These are phyloP conservation scores for Phytophthora tubulina DNA, from an alignment of 352 stramenopile genomes.

Conservation along the genomic window DNA sequence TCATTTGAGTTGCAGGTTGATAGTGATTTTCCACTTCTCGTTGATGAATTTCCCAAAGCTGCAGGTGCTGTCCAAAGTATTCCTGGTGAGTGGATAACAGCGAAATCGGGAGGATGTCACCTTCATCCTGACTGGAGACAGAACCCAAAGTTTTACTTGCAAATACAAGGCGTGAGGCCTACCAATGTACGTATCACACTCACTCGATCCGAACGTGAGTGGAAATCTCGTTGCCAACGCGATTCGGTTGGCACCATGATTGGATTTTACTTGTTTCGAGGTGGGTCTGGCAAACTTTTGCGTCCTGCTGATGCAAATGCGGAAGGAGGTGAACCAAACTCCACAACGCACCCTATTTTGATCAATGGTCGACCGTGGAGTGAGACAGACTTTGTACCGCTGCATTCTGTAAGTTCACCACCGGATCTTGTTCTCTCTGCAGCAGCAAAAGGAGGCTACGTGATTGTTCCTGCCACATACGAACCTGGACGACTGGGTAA, in stretches of 20 bases:
- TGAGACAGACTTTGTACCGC: constrained; percentile 87
- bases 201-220: constrained; percentile 84
- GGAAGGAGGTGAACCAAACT: constrained; percentile 18
- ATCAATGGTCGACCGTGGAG: constrained; percentile 80
- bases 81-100: constrained; percentile 78
- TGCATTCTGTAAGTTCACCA: constrained; percentile 78
- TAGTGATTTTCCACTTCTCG: constrained; percentile 73
- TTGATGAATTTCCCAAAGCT: constrained; percentile 65
- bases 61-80: constrained; percentile 78
- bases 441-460: constrained; percentile 84
- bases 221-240: constrained; percentile 81
- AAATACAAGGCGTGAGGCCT: constrained; percentile 73
- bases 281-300: constrained; percentile 46
- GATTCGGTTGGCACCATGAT: constrained; percentile 92
- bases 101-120: constrained; percentile 76
- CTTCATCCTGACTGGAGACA: constrained; percentile 88
- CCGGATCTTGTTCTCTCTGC: constrained; percentile 67
- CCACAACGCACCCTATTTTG: constrained; percentile 50
- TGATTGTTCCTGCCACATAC: constrained; percentile 92
- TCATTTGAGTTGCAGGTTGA: constrained; percentile 91
- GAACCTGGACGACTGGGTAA: constrained; percentile 78
- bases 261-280: constrained; percentile 89
- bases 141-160: constrained; percentile 88
- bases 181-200: constrained; percentile 85
- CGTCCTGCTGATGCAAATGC: constrained; percentile 36